These are phyloP conservation scores for Juglanconis sp. DNA, from an alignment of 2,329 filamentous ascomycete genomes.

Conservation along the genomic window DNA sequence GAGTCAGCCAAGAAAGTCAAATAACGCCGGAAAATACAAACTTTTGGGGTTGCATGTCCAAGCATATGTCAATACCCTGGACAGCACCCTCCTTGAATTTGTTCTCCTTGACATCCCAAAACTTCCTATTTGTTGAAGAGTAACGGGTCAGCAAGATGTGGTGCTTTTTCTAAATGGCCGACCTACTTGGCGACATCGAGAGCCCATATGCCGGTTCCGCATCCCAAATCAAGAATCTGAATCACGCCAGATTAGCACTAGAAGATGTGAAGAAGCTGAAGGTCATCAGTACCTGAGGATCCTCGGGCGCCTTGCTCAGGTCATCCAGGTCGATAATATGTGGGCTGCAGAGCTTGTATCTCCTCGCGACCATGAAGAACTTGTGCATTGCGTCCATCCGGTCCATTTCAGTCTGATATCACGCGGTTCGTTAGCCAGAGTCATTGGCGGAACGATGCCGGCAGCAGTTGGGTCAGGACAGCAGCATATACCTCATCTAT, in stretches of 20 bases:
- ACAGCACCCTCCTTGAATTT: neutral
- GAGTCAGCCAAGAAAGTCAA: neutral
- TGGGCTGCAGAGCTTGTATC: conserved; percentile 10
- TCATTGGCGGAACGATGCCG: neutral
- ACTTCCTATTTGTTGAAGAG: neutral
- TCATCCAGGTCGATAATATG: conserved; percentile 4
- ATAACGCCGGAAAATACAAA: neutral
- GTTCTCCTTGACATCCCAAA: neutral
- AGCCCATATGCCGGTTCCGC: conserved; percentile 88
- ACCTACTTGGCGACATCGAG: conserved; percentile 78
- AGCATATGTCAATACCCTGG: conserved; percentile 9
- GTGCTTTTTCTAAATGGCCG: conserved; percentile 4
- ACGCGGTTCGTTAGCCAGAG: conserved; percentile 6
- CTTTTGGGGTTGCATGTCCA: conserved; percentile 11
- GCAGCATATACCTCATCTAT: conserved; percentile 49
- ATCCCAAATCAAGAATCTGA: conserved; percentile 65
- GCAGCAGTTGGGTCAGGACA: neutral
- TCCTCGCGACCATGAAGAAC: conserved; percentile 51
- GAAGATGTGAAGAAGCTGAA: neutral
- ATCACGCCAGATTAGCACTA: neutral
- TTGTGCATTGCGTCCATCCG: conserved; percentile 62
- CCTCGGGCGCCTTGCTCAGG: neutral
- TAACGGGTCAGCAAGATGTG: conserved; percentile 20
- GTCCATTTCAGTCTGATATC: conserved; percentile 49
- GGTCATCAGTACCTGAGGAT: conserved; percentile 2